Evolutionary conservation across 805 yeast species (phyloP), one percentile per base, ranked within the genome.

Genomic region (Starmerella apis): DNA sequence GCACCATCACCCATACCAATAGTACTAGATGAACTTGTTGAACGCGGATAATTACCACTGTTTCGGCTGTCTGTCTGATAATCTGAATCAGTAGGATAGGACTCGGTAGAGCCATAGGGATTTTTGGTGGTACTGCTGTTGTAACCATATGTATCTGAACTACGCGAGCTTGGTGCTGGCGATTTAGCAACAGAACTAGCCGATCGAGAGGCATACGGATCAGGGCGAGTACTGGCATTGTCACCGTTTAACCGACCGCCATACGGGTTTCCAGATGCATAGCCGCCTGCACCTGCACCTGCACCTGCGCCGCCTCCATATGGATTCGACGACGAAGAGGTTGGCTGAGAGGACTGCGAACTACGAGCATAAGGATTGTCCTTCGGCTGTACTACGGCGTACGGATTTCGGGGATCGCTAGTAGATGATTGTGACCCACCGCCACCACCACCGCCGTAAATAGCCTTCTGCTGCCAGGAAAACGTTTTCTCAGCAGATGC

Each of bases 161-260:
- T 52, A 30, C 4, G 52, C 47, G 46, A 37, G 33, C 28, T 27
- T 27, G 35, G 24, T 5, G 23, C 38, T 2, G 16, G 35, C 70
- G 53, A 38, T 3, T 25, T 14, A 25, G 16, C 39, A 16, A 10
- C 6, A 9, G 25, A 20, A 25, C 39, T 20, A 16, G n/a, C 14
- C 9, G 39, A 36, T 25, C 25, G 39, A 16, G 69, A 57, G 10
- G 69, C 72, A 16, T 46, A 43, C 18, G 71, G 69, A 39, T 63
- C 65, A 37, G 56, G 60, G 27, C 46, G 25, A n/a, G 24, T 8
- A 14, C 24, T 18, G 20, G 10, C 9, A 36, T 24, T 31, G 35
- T 14, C 16, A 31, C 9, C 35, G 16, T 18, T 31, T 13, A 18
- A 13, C 20, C 25, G 25, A 20, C 30, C 43, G 30, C 46, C 46